Evolutionary conservation across 768 basidiomycete species (phyloP).

Genomic region (Amanita rubescens): DNA sequence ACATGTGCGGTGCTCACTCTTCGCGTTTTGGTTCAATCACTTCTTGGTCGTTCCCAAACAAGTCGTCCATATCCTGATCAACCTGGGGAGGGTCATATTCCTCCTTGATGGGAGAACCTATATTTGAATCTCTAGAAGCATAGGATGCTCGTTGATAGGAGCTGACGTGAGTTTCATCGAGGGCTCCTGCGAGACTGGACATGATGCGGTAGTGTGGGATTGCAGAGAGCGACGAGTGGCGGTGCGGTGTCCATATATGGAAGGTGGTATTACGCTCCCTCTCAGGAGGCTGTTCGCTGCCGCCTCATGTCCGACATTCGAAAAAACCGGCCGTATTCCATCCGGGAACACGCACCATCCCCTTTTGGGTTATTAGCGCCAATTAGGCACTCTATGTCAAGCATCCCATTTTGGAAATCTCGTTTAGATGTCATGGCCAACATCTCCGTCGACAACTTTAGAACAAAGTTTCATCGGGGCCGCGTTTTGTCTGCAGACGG

Average conservation of each 20-base stretch:
- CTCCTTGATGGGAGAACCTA: slow-evolving; percentile 26
- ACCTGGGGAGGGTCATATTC: slow-evolving; percentile 20
- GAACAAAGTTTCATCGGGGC: background rate
- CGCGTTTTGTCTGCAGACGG: background rate
- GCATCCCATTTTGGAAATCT: background rate
- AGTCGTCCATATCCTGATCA: slow-evolving; percentile 65
- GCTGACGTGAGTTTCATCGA: slow-evolving; percentile 27
- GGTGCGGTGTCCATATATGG: background rate
- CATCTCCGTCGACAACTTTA: slow-evolving; percentile 2
- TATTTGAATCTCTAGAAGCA: slow-evolving; percentile 32
- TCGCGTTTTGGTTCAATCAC: slow-evolving; percentile 40
- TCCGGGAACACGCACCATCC: background rate
- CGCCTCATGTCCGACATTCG: background rate
- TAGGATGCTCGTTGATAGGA: slow-evolving; percentile 5
- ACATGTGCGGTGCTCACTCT: slow-evolving; percentile 29
- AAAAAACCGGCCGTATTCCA: background rate
- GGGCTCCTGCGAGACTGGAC: slow-evolving; percentile 56
- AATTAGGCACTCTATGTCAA: background rate
- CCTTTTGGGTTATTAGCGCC: background rate
- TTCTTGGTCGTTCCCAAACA: slow-evolving; percentile 71
- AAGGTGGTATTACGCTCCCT: background rate
- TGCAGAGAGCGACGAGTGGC: background rate
- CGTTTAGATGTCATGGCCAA: background rate
- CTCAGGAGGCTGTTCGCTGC: slow-evolving; percentile 1
- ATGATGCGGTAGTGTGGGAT: slow-evolving; percentile 20